Base-by-base conservation (phyloP, 805 yeast species). In the Barnettozyma sucrosica region DNA sequence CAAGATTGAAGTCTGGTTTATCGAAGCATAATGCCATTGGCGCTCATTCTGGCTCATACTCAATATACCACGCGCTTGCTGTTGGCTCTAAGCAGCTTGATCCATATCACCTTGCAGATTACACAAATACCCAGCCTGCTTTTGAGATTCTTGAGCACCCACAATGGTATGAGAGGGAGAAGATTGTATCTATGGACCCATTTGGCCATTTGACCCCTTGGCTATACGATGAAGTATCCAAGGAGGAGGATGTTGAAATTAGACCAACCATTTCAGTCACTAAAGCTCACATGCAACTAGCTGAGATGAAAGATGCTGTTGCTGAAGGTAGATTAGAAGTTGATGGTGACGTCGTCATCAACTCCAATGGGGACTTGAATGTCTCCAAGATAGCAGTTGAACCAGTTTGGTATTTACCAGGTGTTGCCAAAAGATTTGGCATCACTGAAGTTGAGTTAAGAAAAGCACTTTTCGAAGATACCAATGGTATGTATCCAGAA, bases 401-500 rank as follows among this genome's bases (percentile, higher is more conserved):
- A 57, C 86, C 86, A 16, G 85, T 81, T 36, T 81, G 87, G 86
- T 74, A 78, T 55, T 67, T 81, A 48, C 87, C 87, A 3, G 85
- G 84, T 24, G 82, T 81, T 49, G 87, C 86, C 24, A 70, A 77
- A 59, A 75, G 83, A 57, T 76, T 81, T 57, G 76, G 76, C 25
- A 74, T 81, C 51, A 66, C 76, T 28, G 87, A 81, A 57, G 64
- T 60, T 16, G 77, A 77, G 43, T 68, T 81, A 42, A 73, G 86
- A 60, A 72, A 78, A 43, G 79, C 83, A 4, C 66, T 81, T 52
- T 81, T 81, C 59, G 81, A 81, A 59, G 85, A 81, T 58, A 81
- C 86, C 43, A 83, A 82, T 56, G 85, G 86, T 36, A 79, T 81
- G 76, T 81, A 80, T 59, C 85, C 86, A 14, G 86, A 81, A 63